phyloP scores from a whole-genome alignment of 208 protist genomes.

The Trichomonas gallinae region DNA sequence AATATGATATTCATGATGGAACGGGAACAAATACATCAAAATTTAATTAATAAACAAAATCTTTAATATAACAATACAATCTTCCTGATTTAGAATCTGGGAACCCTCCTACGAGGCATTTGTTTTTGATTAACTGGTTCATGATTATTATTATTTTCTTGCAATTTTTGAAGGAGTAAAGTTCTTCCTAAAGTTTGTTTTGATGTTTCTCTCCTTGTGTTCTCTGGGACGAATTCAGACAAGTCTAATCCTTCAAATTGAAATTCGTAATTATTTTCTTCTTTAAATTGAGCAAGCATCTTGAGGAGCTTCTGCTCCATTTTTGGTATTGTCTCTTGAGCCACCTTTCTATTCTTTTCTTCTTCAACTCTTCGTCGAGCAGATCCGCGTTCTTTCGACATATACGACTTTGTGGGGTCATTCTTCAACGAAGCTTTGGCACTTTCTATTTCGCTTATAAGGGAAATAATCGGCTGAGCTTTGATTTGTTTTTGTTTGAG shows the following conservation, averaged over 20 bases:
- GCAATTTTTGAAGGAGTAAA: background rate
- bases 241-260: background rate
- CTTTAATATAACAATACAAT: no score
- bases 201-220: background rate
- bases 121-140: background rate
- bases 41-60: no score
- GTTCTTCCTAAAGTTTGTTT: background rate
- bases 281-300: background rate
- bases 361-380: background rate
- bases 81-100: no score
- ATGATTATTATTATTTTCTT: background rate
- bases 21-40: no score
- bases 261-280: background rate
- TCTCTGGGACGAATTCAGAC: background rate
- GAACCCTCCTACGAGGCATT: background rate
- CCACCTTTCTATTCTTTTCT: background rate
- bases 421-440: background rate
- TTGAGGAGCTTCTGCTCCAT: background rate
- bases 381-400: background rate
- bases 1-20: no score
- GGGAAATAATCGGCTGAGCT: background rate
- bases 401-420: background rate
- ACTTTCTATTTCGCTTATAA: background rate
- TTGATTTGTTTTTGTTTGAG: background rate
- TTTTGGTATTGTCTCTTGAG: background rate